Evolutionary conservation across 2,329 filamentous ascomycete genomes (phyloP), one percentile per base, ranked within the genome.

Genomic region (Colletotrichum orchidophilum): DNA sequence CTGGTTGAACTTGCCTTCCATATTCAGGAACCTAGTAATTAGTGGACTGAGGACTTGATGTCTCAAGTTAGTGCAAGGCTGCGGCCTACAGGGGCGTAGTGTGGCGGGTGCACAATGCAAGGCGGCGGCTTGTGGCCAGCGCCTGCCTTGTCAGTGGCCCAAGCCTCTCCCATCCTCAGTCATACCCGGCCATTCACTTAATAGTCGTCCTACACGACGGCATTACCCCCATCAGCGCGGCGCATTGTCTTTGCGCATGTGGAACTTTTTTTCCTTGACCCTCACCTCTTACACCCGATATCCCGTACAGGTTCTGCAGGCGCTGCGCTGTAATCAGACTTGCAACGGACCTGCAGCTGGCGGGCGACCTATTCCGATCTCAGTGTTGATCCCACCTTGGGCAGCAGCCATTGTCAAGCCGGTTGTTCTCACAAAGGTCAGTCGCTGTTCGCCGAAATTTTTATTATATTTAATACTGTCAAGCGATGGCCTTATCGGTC

Each of bases 141-240:
- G 63, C 64, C 69, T 27, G 65, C 69, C 69, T 69, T 69, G 69
- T 71, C 69, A 71, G 64, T 71, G 69, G 69, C 69, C 59, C 53
- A 71, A 60, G 64, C 58, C 69, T 71, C 68, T 59, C 69, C 33
- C 33, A 71, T 69, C 64, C 59, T 69, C 69, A 69, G 53, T 55
- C 65, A 71, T 42, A 57, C 52, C 58, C 33, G 65, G 64, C 58
- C 53, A 59, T 33, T 63, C 58, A 63, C 59, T 59, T 71, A 63
- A 55, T 68, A 71, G 61, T 68, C 33, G 63, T 46, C 57, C 64
- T 63, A 63, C 53, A 63, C 58, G 26, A 52, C 53, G 35, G 52
- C 31, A 12, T 55, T 49, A n/a, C 50, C 13, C 27, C 57, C 59
- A 53, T 46, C 64, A 63, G 58, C 64, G 31, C 58, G 31, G 64